phyloP scores from a whole-genome alignment of 78 protist genomes.

The Emiliania huxleyi region DNA sequence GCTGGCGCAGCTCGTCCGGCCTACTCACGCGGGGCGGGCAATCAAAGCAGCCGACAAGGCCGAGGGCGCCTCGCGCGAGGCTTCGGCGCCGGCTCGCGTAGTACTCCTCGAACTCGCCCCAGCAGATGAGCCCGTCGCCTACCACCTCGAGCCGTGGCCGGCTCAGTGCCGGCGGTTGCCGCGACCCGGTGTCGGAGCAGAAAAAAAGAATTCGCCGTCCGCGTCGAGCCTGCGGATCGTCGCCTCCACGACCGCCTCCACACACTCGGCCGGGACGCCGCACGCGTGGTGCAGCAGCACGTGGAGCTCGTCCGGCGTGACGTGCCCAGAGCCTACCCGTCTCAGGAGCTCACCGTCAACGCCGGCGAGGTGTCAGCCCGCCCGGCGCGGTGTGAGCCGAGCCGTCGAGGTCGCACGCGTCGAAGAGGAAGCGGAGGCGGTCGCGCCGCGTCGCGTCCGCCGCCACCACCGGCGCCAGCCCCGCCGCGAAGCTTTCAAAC shows the following conservation, averaged over 20 bases:
- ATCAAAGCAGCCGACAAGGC: too few relatives aligned
- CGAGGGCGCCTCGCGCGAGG: too few relatives aligned
- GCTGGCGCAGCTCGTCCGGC: neutral
- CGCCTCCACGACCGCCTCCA: neutral
- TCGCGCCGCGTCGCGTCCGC: neutral
- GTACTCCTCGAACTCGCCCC: neutral
- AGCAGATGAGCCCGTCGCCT: neutral
- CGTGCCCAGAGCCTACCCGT: too few relatives aligned
- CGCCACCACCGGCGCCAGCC: neutral
- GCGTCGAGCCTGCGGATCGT: neutral
- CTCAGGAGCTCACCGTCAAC: too few relatives aligned
- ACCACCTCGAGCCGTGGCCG: too few relatives aligned
- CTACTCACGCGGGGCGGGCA: too few relatives aligned
- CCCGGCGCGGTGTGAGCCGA: too few relatives aligned
- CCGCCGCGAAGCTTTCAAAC: neutral
- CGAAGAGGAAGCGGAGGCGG: neutral
- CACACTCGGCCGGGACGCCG: neutral
- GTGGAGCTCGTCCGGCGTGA: neutral
- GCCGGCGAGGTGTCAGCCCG: too few relatives aligned
- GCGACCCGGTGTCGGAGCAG: too few relatives aligned
- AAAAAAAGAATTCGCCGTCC: too few relatives aligned
- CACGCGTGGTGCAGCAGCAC: neutral
- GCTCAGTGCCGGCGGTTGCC: too few relatives aligned
- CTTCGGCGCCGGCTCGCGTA: too few relatives aligned
- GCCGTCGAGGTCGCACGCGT: neutral